Evolutionary conservation across 169 alveolate species (phyloP), one percentile per base, ranked within the genome.

Genomic region (Plasmodium vinckei): DNA sequence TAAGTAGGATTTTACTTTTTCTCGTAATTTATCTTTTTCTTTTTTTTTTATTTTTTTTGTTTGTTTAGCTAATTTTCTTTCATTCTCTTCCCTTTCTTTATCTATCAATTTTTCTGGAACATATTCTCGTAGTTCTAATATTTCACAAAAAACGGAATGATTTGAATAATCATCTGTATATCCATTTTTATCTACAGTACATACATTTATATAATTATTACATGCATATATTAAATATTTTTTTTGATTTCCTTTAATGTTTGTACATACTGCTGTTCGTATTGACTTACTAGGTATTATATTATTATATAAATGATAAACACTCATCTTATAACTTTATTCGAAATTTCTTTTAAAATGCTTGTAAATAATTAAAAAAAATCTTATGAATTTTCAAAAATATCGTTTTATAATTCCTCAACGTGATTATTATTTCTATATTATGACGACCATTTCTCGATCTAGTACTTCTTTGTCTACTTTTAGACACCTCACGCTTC

Each of bases 81-180:
- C 42, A 65, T 79, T 79, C 51, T 65, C 89, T 57, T 27, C 27
- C n/a, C 12, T 17, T 15, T 46, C 57, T 53, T 15, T 42, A 53
- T 79, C 82, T 10, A 47, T 70, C 25, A 79, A 57, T 44, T 79
- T 79, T 79, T 79, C 89, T 15, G 89, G 89, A 7, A 79, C 9
- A 59, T 79, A 79, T 27, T 79, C 89, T 33, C 89, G 44, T 21
- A 79, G 9, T 46, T 79, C 89, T 23, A 79, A 13, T 7, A 79
- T 49, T 44, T 79, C 89, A 0, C 82, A 39, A 65, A 79, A 79
- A 10, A 79, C 59, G 0, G 56, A 77, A 79, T 79, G 89, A 19
- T 67, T 67, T 46, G 64, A 65, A 46, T 54, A 79, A 57, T 79
- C 89, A 65, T 63, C 57, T 53, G 82, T 79, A 3, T 5, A 44